Evolutionary conservation across 805 yeast genomes (phyloP).

Genomic region (Nakazawaea pomicola): DNA sequence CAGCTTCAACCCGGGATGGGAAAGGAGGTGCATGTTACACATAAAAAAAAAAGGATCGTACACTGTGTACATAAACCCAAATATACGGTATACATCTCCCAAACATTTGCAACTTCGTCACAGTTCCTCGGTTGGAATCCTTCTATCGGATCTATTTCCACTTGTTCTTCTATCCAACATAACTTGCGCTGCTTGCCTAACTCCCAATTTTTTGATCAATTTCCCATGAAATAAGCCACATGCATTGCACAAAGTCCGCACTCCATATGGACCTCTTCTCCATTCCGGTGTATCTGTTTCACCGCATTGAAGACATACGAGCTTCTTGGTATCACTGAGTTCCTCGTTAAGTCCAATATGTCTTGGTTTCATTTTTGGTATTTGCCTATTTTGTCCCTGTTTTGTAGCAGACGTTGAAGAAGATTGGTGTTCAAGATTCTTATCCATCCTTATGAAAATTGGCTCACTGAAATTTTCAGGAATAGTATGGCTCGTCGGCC

Average conservation of each 20-base stretch:
- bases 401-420: background rate
- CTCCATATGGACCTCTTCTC: conserved; percentile 87
- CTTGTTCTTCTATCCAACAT: conserved; percentile 25
- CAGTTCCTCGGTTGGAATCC: conserved; percentile 16
- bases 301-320: conserved; percentile 64
- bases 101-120: background rate
- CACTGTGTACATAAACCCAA: no score
- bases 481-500: no score
- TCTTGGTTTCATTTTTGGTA: background rate
- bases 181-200: conserved; percentile 33
- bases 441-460: background rate
- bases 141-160: conserved; percentile 25
- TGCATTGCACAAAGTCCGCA: conserved; percentile 82
- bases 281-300: conserved; percentile 82
- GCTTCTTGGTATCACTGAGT: conserved; percentile 25
- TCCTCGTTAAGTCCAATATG: conserved; percentile 25
- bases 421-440: background rate
- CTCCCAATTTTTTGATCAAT: conserved; percentile 44
- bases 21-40: no score
- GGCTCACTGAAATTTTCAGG: background rate
- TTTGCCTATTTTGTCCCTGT: background rate
- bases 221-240: conserved; percentile 80
- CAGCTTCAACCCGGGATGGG: no score
- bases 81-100: no score
- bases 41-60: no score